Conservation (phyloP, 495 filamentous ascomycete species). For the Lepidopterella palustris region DNA sequence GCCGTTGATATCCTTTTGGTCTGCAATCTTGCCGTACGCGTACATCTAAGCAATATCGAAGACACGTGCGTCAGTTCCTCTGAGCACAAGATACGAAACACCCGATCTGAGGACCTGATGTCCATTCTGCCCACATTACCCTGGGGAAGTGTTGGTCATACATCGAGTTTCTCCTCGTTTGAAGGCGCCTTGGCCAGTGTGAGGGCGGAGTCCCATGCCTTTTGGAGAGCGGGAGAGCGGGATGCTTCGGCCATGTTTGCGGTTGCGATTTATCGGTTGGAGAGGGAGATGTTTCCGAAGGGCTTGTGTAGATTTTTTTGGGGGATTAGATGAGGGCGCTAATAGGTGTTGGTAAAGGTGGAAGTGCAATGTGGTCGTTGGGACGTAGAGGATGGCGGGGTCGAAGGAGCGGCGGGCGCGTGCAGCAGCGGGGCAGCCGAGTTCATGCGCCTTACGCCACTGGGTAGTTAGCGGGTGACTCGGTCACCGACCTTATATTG, state of each 20-base stretch:
- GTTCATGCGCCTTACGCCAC: too few relatives aligned
- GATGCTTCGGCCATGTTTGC: not conserved
- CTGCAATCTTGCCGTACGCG: constrained; percentile 50
- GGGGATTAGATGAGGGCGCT: too few relatives aligned
- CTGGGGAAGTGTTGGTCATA: constrained; percentile 21
- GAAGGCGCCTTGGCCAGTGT: constrained; percentile 51
- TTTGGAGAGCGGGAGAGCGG: constrained; percentile 43
- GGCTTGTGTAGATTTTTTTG: not conserved
- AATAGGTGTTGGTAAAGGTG: too few relatives aligned
- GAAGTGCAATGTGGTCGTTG: too few relatives aligned
- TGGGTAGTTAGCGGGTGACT: too few relatives aligned
- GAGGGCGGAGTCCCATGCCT: constrained; percentile 56
- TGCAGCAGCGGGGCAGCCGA: too few relatives aligned
- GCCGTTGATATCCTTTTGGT: constrained; percentile 39
- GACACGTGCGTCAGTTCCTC: not conserved
- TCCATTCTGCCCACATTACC: not conserved
- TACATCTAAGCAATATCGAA: constrained; percentile 47
- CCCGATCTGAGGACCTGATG: not conserved
- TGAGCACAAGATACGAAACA: constrained; percentile 1
- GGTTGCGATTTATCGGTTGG: not conserved
- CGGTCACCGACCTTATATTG: too few relatives aligned
- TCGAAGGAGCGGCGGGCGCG: too few relatives aligned
- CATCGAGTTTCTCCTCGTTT: constrained; percentile 53
- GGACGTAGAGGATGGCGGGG: too few relatives aligned
- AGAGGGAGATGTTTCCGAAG: constrained; percentile 2